Base-by-base conservation (phyloP, 192 early-diverging fungal genomes). In the Entomortierella parvispora region DNA sequence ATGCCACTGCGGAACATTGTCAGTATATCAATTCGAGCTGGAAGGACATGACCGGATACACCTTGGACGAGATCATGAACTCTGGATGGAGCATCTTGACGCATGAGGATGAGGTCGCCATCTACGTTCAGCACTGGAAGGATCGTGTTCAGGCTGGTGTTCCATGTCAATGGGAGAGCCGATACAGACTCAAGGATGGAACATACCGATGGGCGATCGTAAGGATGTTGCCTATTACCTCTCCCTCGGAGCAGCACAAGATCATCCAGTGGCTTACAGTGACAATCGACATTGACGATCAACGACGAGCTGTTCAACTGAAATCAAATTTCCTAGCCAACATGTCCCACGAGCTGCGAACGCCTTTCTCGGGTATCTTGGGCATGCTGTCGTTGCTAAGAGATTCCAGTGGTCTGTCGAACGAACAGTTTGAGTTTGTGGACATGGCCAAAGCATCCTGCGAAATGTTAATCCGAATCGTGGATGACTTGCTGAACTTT, bases 331-430 rank as follows among this genome's bases (percentile, higher is more conserved):
- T 94, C 61, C 77, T 94, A 37, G 90, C 93, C 23, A 92, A 88
- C 55, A 91, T 93, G 85, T 89, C 87, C 22, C 93, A 94, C 66
- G 93, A 94, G 66, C 79, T 91, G 51, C 89, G 92, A 31, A 94
- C 93, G 61, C 84, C 84, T 1, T 85, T 85, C 37, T 85, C 84
- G 34, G 84, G 84, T 2, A 83, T 85, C 15, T 67, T 83, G 28
- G 81, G 84, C 4, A 85, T 83, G 81, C 69, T 85, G 23, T 85
- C 84, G 18, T 56, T 85, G 2, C 60, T 85, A 32, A 42, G 79
- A 0, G 62, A 85, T 69, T 62, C 83, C 4, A 69, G 57, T 26
- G 74, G 74, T 0, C 47, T 85, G 11, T 77, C 82, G 40, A 42
- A 58, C 10, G 84, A 85, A 46, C 84, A 85, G 20, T 70, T 76